Base-by-base conservation (phyloP, 345 rosid genomes). In the Cardiospermum halicacabum region DNA sequence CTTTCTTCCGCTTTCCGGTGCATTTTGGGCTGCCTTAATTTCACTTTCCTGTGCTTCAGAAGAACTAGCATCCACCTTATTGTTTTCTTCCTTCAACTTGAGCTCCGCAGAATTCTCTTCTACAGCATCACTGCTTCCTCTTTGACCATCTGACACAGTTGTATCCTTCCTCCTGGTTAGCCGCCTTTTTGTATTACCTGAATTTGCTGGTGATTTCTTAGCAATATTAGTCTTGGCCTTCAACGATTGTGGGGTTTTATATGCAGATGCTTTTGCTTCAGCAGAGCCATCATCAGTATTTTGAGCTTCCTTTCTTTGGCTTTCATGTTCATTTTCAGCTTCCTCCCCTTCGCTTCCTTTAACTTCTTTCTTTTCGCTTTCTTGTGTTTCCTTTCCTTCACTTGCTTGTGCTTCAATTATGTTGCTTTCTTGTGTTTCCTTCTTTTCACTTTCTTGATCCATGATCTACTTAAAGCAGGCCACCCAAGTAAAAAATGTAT, bases 151-250 rank as follows among this genome's bases (percentile, higher is more conserved):
- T 19, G 39, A 40, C 7, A 58, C 40, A 54, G n/a, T 62, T 53
- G 65, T 66, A 26, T 61, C 53, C 60, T 75, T 78, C 55, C 61
- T 67, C 18, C 49, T 62, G 58, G 62, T 60, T 75, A 50, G 67
- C 43, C 45, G 58, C 54, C 13, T 25, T 43, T 16, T 11, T 12
- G 73, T 58, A 69, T 53, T 53, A 60, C 11, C 70, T 21, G 42
- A 72, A 62, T 72, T 74, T 28, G 65, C 79, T 22, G 70, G 48
- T 63, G 78, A 32, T 63, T 76, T 72, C 73, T 90, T 87, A 26
- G 51, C 70, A 36, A 74, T 66, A 59, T 69, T 81, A 24, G 82
- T 53, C 57, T 65, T 80, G n/a, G 71, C 78, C 75, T 56, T 82
- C 64, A 68, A 51, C 57, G 71, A 71, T 42, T 70, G 70, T 42